phyloP scores from a whole-genome alignment of 192 early-diverging fungal species.

The Umbelopsis sp. region DNA sequence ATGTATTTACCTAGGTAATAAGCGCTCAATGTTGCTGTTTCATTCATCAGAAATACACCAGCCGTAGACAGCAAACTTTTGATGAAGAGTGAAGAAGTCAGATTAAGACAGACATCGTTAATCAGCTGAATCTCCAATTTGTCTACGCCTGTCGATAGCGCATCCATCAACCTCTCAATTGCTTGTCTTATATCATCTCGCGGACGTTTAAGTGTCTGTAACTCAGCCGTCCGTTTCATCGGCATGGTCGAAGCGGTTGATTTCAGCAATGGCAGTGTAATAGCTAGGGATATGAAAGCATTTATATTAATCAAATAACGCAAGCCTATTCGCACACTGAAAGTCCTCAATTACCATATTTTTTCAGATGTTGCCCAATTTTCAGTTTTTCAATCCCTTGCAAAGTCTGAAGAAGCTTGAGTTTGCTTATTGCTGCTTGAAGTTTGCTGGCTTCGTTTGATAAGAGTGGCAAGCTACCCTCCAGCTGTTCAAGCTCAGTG shows the following conservation, averaged over 20 bases:
- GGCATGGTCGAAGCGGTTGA: background rate
- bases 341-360: conserved; percentile 14
- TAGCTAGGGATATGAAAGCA: background rate
- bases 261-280: background rate
- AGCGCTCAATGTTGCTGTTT: conserved; percentile 37
- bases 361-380: conserved; percentile 10
- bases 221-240: background rate
- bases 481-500: background rate
- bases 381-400: conserved; percentile 2
- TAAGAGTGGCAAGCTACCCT: background rate
- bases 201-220: background rate
- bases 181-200: conserved; percentile 19
- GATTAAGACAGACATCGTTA: conserved; percentile 18
- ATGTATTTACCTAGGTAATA: conserved; percentile 55
- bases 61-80: conserved; percentile 11
- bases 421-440: background rate
- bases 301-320: too few relatives aligned
- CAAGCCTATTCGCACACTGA: too few relatives aligned
- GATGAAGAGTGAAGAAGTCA: conserved; percentile 20
- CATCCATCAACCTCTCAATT: conserved; percentile 43
- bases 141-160: conserved; percentile 32
- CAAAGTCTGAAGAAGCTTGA: background rate
- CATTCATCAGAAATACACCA: conserved; percentile 8
- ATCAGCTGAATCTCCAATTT: background rate
- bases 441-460: conserved; percentile 7